These are phyloP conservation scores for Anthoceros angustus DNA, from an alignment of 225 moss, liverwort and hornwort species.

Conservation along the genomic window DNA sequence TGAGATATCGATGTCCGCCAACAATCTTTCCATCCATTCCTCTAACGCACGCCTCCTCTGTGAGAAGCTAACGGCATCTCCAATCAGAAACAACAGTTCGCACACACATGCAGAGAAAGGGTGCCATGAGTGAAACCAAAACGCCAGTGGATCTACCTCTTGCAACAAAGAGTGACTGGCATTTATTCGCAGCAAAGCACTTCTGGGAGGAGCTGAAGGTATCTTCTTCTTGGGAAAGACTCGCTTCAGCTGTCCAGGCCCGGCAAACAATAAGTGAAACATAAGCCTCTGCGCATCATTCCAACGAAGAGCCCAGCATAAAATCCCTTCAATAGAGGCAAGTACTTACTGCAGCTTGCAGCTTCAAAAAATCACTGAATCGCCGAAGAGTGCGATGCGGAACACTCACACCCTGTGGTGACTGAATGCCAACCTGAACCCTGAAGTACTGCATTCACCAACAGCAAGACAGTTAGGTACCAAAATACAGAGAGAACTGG, in stretches of 20 bases:
- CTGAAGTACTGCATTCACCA: conserved; percentile 63
- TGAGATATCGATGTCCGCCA: conserved; percentile 84
- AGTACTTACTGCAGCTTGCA: conserved; percentile 63
- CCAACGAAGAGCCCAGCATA: too few species aligned
- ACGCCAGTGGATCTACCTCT: conserved; percentile 31
- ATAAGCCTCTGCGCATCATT: neutral
- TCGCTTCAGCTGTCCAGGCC: conserved; percentile 50
- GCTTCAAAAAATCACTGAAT: conserved; percentile 95
- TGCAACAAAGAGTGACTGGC: conserved; percentile 68
- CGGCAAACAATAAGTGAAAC: neutral
- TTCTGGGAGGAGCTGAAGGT: conserved; percentile 87
- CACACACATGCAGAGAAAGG: neutral
- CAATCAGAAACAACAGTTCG: neutral
- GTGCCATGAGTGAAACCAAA: neutral
- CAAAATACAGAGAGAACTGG: neutral
- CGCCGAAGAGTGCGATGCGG: conserved; percentile 61
- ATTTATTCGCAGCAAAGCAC: conserved; percentile 86
- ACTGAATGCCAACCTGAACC: conserved; percentile 95
- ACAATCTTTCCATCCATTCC: conserved; percentile 78
- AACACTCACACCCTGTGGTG: conserved; percentile 80
- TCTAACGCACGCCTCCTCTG: conserved; percentile 91
- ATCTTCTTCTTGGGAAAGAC: conserved; percentile 61
- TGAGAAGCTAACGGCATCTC: conserved; percentile 13
- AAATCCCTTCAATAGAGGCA: neutral
- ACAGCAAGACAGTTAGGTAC: conserved; percentile 4